These are phyloP conservation scores for Plenodomus biglobosus DNA, from an alignment of 2,329 filamentous ascomycete genomes.

Conservation along the genomic window DNA sequence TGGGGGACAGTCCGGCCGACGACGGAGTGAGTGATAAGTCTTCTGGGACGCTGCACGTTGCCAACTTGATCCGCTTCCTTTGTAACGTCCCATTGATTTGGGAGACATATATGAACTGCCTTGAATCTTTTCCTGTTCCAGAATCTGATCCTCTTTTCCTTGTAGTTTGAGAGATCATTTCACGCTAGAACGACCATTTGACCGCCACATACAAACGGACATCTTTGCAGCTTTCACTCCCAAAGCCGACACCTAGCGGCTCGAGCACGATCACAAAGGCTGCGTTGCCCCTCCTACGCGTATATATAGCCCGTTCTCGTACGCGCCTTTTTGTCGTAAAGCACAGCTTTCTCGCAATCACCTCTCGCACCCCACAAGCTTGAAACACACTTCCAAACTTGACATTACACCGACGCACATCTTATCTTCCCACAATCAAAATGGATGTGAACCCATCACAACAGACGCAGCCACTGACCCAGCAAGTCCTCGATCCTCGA, in stretches of 20 bases:
- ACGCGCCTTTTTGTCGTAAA: not conserved
- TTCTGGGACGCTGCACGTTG: not conserved
- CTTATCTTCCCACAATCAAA: not conserved
- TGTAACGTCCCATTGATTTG: not conserved
- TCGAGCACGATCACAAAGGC: not conserved
- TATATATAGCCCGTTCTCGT: not conserved
- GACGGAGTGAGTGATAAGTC: not conserved
- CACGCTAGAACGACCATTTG: not conserved
- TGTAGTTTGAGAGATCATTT: not conserved
- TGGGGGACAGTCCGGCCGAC: not conserved
- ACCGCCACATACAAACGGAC: too few relatives aligned
- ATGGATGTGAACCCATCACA: conserved; percentile 34
- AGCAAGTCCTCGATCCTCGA: conserved; percentile 78
- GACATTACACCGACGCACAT: not conserved
- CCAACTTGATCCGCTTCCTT: not conserved
- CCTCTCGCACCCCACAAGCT: not conserved
- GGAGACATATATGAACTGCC: not conserved
- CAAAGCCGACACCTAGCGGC: too few relatives aligned
- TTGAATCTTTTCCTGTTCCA: not conserved
- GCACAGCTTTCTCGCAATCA: not conserved
- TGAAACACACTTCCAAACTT: not conserved
- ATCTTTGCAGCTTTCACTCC: not conserved
- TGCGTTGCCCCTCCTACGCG: not conserved
- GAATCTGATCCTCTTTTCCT: not conserved
- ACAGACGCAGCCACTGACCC: conserved; percentile 67